Evolutionary conservation across 768 basidiomycete species (phyloP).

Genomic region (Xerocomellus chrysenteron): DNA sequence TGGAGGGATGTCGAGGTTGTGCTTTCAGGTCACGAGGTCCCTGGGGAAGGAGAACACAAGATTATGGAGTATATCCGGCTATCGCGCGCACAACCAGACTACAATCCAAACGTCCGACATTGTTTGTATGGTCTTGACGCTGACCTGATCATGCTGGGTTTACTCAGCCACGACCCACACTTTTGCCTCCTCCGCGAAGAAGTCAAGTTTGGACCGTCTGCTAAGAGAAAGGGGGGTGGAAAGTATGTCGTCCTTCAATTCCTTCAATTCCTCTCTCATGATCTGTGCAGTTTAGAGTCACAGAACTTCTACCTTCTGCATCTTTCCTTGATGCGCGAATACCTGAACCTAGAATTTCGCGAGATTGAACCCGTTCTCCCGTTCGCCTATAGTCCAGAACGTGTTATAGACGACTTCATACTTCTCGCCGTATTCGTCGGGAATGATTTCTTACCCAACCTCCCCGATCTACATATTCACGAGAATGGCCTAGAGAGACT

Average conservation of each 20-base stretch:
- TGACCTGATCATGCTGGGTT: slow-evolving; percentile 96
- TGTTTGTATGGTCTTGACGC: slow-evolving; percentile 98
- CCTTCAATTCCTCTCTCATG: slow-evolving; percentile 6
- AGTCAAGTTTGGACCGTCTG: slow-evolving; percentile 90
- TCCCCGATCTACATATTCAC: slow-evolving; percentile 96
- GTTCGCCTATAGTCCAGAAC: slow-evolving; percentile 88
- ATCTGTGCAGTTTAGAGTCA: slow-evolving; percentile 53
- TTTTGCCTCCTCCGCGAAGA: slow-evolving; percentile 97
- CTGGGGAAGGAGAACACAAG: slow-evolving; percentile 99
- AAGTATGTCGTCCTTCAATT: slow-evolving; percentile 37
- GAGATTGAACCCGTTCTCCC: slow-evolving; percentile 63
- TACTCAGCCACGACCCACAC: slow-evolving; percentile 97
- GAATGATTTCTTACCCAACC: slow-evolving; percentile 95
- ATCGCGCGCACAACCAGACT: slow-evolving; percentile 91
- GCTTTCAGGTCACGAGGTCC: slow-evolving; percentile 95
- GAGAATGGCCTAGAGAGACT: slow-evolving; percentile 92
- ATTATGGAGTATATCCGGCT: slow-evolving; percentile 99
- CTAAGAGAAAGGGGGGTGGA: slow-evolving; percentile 65
- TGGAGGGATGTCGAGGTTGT: slow-evolving; percentile 93
- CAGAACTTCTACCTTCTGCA: slow-evolving; percentile 95
- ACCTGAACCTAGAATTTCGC: slow-evolving; percentile 93
- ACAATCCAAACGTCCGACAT: slow-evolving; percentile 95
- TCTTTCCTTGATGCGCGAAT: slow-evolving; percentile 92
- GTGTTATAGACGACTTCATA: slow-evolving; percentile 97
- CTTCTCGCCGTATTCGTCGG: slow-evolving; percentile 95